phyloP scores from a whole-genome alignment of 2,329 filamentous ascomycete species.

The Diplodia corticola region DNA sequence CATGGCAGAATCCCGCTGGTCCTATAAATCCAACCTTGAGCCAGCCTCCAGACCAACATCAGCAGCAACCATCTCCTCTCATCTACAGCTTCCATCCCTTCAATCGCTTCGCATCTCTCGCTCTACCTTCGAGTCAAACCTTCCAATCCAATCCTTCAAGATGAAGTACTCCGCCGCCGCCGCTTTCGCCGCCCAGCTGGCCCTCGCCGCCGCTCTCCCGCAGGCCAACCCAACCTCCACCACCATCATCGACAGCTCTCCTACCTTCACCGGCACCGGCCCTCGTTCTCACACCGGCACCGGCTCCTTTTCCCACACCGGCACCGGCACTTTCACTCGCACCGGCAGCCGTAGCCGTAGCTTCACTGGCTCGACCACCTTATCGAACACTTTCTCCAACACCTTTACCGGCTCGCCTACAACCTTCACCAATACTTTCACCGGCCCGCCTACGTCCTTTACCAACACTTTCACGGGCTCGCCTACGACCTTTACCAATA shows the following conservation, averaged over 20 bases:
- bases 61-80: slow-evolving; percentile 5
- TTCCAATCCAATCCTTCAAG: background rate
- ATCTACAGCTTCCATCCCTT: background rate
- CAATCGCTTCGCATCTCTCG: background rate
- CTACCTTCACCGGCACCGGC: background rate
- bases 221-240: background rate
- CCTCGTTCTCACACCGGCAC: too few relatives aligned
- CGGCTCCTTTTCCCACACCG: too few relatives aligned
- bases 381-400: too few relatives aligned
- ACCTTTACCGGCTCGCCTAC: too few relatives aligned
- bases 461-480: too few relatives aligned
- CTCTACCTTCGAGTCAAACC: background rate
- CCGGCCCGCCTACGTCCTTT: too few relatives aligned
- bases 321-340: background rate
- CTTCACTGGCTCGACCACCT: too few relatives aligned
- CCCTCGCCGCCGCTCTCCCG: background rate
- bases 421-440: too few relatives aligned
- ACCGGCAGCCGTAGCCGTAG: background rate
- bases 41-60: background rate
- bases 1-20: too few relatives aligned
- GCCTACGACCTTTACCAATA: too few relatives aligned
- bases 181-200: slow-evolving; percentile 6
- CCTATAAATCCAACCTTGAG: background rate
- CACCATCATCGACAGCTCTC: background rate
- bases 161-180: slow-evolving; percentile 9